Evolutionary conservation across 108 stramenopile species (phyloP), one percentile per base, ranked within the genome.

Genomic region (Bacterosira constricta): DNA sequence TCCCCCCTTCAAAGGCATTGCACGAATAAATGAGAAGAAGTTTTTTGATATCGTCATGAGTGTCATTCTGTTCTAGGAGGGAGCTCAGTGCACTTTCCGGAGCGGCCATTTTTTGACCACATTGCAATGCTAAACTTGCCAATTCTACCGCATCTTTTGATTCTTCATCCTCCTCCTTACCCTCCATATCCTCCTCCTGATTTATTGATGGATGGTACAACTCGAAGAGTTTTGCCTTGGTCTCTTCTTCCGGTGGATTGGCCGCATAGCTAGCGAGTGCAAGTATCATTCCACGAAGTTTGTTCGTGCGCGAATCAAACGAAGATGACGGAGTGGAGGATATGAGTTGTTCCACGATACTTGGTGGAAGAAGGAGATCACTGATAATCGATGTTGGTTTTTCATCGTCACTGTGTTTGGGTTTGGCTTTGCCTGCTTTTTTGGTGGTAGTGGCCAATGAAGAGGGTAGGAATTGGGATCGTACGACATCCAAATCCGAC

Each of bases 1-100:
- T 63, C 4, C 93, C 93, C 29, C 90, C 90, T 60, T 94, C 84
- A 62, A 94, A 94, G 17, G 88, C 73, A 66, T 94, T 94, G 83
- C 90, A 91, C 0, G 83, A 79, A 73, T 86, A 91, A 49, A 94
- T 60, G 12, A 91, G 73, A 39, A 90, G 64, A 63, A 89, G 60
- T 26, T 79, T 71, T 21, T 6, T 8, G 11, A 35, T 20, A 4
- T n/a, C n/a, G n/a, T n/a, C n/a, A 64, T 8, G 4, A 49, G 47
- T 36, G 80, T 42, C 26, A 6, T 62, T 46, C 7, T 38, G 15
- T 31, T 42, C 45, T 12, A 69, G 39, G 8, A 77, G 37, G 25
- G 60, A 38, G 10, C 49, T 4, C 21, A 88, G 31, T 36, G 55
- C 38, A 23, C 63, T 63, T 0, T 55, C 50, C 9, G 64, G 25